Evolutionary conservation across 306 rosid species (phyloP).

Genomic region (Sicyos edulis): DNA sequence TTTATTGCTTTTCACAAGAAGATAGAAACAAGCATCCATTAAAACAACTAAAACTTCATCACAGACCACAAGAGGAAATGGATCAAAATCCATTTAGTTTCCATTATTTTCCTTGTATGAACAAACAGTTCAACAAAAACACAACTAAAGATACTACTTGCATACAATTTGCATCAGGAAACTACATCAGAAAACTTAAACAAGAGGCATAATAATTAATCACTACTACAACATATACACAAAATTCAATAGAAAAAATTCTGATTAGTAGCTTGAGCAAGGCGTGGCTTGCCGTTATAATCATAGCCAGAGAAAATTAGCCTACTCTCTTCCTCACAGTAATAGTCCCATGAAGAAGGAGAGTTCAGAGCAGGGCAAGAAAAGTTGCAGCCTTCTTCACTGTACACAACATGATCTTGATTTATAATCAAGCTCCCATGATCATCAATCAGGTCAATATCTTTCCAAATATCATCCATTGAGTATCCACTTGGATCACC

Average conservation of each 20-base stretch:
- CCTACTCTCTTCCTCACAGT: constrained; percentile 34
- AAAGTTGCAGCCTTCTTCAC: constrained; percentile 29
- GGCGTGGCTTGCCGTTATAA: constrained; percentile 28
- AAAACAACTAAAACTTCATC: background rate
- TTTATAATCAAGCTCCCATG: constrained; percentile 27
- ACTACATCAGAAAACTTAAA: background rate
- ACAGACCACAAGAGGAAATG: background rate
- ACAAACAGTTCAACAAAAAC: background rate
- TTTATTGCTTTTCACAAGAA: background rate
- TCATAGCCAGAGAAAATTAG: constrained; percentile 13
- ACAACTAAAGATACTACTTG: background rate
- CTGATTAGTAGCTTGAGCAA: constrained; percentile 52
- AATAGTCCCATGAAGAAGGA: constrained; percentile 54
- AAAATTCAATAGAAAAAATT: constrained; percentile 26
- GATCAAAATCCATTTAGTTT: background rate
- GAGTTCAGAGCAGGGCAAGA: constrained; percentile 31
- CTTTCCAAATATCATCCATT: constrained; percentile 96
- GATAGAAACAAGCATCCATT: background rate
- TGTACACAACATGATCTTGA: constrained; percentile 10
- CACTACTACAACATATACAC: background rate
- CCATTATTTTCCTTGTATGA: background rate
- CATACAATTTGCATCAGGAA: background rate
- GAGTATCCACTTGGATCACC: constrained; percentile 29
- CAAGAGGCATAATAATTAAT: background rate
- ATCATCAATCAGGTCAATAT: constrained; percentile 50